Conservation (phyloP, 176 grass and related monocot species). For the Oryza glumipatula region DNA sequence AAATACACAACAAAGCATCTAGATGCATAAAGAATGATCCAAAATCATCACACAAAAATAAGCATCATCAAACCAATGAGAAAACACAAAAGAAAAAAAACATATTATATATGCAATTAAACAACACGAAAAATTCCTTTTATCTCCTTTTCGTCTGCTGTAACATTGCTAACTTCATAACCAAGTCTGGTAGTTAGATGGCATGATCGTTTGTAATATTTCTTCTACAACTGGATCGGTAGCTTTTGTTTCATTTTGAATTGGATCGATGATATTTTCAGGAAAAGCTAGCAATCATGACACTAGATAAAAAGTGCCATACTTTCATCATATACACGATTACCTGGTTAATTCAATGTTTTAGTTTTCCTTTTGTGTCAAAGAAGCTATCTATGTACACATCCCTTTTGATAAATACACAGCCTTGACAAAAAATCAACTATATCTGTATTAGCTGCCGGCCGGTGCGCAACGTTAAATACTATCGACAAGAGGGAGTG, state of each 20-base stretch:
- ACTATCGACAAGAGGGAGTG: background rate
- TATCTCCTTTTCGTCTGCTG: constrained; percentile 37
- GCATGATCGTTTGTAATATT: constrained; percentile 37
- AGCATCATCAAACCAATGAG: no score
- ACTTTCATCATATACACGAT: constrained; percentile 59
- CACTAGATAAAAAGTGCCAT: constrained; percentile 53
- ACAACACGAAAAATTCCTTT: background rate
- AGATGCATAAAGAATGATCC: no score
- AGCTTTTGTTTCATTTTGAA: constrained; percentile 34
- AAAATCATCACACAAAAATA: no score
- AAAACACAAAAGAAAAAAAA: no score
- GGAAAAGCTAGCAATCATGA: constrained; percentile 51
- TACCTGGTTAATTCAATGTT: constrained; percentile 41
- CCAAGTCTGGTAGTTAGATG: constrained; percentile 32
- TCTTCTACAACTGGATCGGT: constrained; percentile 17
- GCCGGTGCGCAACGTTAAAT: no score
- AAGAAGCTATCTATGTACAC: constrained; percentile 52
- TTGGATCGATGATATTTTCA: constrained; percentile 34
- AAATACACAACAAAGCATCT: no score
- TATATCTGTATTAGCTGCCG: background rate
- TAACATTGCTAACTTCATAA: constrained; percentile 33
- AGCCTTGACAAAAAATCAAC: background rate
- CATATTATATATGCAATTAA: background rate
- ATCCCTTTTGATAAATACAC: constrained; percentile 33
- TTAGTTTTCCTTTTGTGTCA: constrained; percentile 53